Base-by-base conservation (phyloP, 1,284 basidiomycete genomes). In the Tilletia indica region DNA sequence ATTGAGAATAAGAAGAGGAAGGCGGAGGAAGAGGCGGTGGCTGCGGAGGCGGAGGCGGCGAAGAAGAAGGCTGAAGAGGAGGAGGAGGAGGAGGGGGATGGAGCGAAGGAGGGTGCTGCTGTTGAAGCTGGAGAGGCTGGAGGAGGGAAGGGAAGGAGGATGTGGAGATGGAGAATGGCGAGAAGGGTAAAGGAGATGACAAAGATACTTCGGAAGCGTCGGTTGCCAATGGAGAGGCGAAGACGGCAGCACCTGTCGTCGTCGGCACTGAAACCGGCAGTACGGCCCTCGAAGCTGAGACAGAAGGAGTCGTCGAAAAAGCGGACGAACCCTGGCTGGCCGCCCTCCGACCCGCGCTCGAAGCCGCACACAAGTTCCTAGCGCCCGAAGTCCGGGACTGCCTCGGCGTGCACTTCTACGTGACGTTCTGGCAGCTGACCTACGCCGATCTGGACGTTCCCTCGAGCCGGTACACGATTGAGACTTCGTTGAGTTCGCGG, bases 361-460 rank as follows among this genome's bases (percentile, higher is more conserved):
- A 71, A 1, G 78, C 72, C 9, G 77, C 81, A 0, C 71, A 72
- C 25, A 54, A 74, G 19, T 72, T 78, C 67, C 73, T 83, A 12
- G 76, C 80, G 3, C 74, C 74, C 2, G 34, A 67, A 0, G 78
- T 74, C 4, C 76, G 73, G 21, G 70, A 76, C 6, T 51, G 72
- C 11, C 69, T 83, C 5, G 80, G 82, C 54, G 71, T 74, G 19
- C 72, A 76, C 31, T 83, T 83, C 70, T 84, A 77, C 68, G 78
- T 79, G n/a, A 81, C 82, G 8, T 84, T 84, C 70, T 84, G 82
- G 82, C 82, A 84, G 71, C 76, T 84, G 9, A 71, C 70, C 68
- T 72, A 83, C 21, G 72, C 80, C 11, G 82, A 83, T 68, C 77
- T 84, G 67, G 73, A 54, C n/a, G 82, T 84, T n/a, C 82, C 82